Evolutionary conservation across 495 filamentous ascomycete genomes (phyloP).

Genomic region (Staphylotrichum longicolle): DNA sequence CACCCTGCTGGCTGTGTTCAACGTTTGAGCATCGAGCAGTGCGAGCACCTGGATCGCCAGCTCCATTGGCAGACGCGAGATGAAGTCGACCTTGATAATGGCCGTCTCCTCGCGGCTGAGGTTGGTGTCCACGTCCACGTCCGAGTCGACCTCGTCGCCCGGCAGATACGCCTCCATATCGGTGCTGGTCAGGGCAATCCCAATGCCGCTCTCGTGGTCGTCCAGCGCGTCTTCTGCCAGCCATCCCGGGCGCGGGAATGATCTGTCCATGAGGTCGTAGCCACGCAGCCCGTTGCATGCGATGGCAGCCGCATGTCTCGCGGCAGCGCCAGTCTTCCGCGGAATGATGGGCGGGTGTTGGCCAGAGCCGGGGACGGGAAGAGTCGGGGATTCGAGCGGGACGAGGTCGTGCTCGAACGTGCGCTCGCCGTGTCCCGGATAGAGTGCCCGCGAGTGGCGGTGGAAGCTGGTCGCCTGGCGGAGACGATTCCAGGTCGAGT

Average conservation of each 20-base stretch:
- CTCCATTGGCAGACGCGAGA: conserved; percentile 65
- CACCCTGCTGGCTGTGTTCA: conserved; percentile 61
- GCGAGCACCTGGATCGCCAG: conserved; percentile 69
- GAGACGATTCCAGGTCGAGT: conserved; percentile 48
- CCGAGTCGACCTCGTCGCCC: conserved; percentile 29
- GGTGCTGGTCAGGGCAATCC: conserved; percentile 61
- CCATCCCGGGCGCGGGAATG: conserved; percentile 32
- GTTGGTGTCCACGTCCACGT: conserved; percentile 41
- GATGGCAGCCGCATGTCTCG: conserved; percentile 66
- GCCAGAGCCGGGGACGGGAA: conserved; percentile 49
- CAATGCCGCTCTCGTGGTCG: conserved; percentile 78
- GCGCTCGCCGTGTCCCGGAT: conserved; percentile 36
- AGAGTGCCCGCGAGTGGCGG: conserved; percentile 42
- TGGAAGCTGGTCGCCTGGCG: conserved; percentile 50
- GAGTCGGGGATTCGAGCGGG: conserved; percentile 37
- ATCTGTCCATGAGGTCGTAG: conserved; percentile 50
- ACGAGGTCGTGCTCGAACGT: conserved; percentile 34
- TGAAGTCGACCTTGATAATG: conserved; percentile 60
- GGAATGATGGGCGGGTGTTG: conserved; percentile 54
- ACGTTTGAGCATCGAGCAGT: conserved; percentile 62
- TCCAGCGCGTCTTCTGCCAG: conserved; percentile 41
- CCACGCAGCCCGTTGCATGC: conserved; percentile 53
- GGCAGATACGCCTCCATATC: conserved; percentile 43
- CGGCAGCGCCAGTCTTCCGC: conserved; percentile 59
- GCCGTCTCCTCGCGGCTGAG: conserved; percentile 35